phyloP scores from a whole-genome alignment of 768 basidiomycete species.

The Calvatia gigantea region DNA sequence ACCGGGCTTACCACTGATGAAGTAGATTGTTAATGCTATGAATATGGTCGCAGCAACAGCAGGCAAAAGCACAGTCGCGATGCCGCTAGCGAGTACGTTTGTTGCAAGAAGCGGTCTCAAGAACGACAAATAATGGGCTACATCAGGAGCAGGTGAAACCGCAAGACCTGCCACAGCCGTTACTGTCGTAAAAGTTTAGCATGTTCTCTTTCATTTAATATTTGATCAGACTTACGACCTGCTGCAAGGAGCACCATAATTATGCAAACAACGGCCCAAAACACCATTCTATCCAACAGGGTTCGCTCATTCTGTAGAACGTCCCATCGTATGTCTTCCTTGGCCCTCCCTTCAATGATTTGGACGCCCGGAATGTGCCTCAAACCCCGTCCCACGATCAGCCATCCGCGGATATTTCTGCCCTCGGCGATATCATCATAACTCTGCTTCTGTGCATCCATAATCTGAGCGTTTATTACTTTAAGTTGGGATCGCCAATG shows the following conservation, averaged over 20 bases:
- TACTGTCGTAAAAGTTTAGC: conserved; percentile 37
- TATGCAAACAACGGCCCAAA: conserved; percentile 56
- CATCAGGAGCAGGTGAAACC: conserved; percentile 66
- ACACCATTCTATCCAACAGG: conserved; percentile 39
- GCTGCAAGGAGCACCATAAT: conserved; percentile 50
- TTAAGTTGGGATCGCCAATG: conserved; percentile 69
- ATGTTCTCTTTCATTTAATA: conserved; percentile 1
- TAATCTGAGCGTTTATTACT: conserved; percentile 69
- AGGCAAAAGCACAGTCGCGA: conserved; percentile 68
- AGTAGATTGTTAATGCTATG: conserved; percentile 44
- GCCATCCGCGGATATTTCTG: conserved; percentile 68
- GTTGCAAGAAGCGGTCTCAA: conserved; percentile 47
- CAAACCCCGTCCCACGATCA: conserved; percentile 70
- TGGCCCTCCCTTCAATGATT: conserved; percentile 75
- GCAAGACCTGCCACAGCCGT: conserved; percentile 68
- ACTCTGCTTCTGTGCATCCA: conserved; percentile 58
- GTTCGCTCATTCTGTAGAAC: conserved; percentile 61
- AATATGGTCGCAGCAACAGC: conserved; percentile 60
- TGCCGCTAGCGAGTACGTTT: conserved; percentile 51
- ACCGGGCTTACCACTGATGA: conserved; percentile 52
- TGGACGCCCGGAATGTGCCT: conserved; percentile 58
- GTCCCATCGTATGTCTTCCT: conserved; percentile 82
- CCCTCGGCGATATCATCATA: conserved; percentile 76
- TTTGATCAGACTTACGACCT: conserved; percentile 47
- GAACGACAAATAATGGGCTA: conserved; percentile 69